These are phyloP conservation scores for Tulasnella sp. DNA, from an alignment of 768 basidiomycete species.

Conservation along the genomic window DNA sequence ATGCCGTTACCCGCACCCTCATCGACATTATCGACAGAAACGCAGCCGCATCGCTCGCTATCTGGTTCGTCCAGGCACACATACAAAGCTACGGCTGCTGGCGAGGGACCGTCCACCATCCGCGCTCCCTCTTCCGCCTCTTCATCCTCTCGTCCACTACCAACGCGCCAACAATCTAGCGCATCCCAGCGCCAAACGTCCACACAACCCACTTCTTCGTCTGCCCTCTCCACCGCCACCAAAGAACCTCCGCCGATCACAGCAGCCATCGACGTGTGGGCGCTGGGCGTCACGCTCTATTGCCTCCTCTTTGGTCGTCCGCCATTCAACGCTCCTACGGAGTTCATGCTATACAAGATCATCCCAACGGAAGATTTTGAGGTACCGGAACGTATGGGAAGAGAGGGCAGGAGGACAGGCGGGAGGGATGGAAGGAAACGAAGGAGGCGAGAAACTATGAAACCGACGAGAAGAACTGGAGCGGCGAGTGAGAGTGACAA, in stretches of 20 bases:
- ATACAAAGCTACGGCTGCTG: not conserved
- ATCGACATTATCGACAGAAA: not conserved
- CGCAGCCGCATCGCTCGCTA: not conserved
- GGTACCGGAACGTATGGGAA: conserved; percentile 58
- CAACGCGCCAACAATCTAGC: conserved; percentile 13
- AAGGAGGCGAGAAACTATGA: conserved; percentile 13
- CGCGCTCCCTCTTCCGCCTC: conserved; percentile 4
- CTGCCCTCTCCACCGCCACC: conserved; percentile 27
- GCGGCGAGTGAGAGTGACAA: conserved; percentile 15
- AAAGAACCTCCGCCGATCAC: conserved; percentile 43
- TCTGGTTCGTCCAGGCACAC: not conserved
- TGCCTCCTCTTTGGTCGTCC: conserved; percentile 82
- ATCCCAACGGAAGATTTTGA: conserved; percentile 71
- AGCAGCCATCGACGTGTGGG: conserved; percentile 96
- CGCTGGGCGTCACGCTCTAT: conserved; percentile 89
- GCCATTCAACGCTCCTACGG: conserved; percentile 59
- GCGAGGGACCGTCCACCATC: not conserved
- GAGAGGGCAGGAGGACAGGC: conserved; percentile 52
- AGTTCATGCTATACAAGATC: conserved; percentile 67
- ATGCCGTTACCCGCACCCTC: not conserved
- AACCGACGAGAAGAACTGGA: conserved; percentile 3
- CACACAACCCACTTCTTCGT: conserved; percentile 22
- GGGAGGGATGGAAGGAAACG: conserved; percentile 31
- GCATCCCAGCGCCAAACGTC: not conserved
- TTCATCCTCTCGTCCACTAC: not conserved